A percentile compares a stretch with the other conserved stretches of the same genome.
Evolutionary conservation across 495 filamentous ascomycete species (phyloP).

Genomic region (Penicillium odoratum): DNA sequence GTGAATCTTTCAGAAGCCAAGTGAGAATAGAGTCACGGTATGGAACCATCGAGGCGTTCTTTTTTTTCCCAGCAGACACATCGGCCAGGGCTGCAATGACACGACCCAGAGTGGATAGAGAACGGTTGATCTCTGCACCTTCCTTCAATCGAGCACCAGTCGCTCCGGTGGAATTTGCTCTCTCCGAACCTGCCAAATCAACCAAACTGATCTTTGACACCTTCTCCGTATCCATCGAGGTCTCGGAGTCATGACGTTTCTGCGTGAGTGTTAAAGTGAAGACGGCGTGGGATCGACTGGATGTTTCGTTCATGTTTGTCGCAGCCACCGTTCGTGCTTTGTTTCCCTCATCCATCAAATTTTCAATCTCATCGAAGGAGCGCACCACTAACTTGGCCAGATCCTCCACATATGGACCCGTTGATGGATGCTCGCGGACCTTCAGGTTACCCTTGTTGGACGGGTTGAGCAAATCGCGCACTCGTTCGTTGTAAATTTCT

Average conservation of each 20-base stretch:
- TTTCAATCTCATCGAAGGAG: slow-evolving; percentile 92
- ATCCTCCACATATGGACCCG: slow-evolving; percentile 97
- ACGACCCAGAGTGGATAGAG: slow-evolving; percentile 92
- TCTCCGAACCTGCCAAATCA: slow-evolving; percentile 95
- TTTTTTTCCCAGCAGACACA: slow-evolving; percentile 82
- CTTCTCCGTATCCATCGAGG: slow-evolving; percentile 94
- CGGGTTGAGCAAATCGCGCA: slow-evolving; percentile 94
- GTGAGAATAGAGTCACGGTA: slow-evolving; percentile 97
- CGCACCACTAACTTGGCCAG: slow-evolving; percentile 96
- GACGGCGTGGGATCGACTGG: slow-evolving; percentile 95
- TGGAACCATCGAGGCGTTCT: slow-evolving; percentile 81
- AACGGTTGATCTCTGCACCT: slow-evolving; percentile 98
- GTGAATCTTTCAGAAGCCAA: slow-evolving; percentile 95
- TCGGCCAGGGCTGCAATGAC: slow-evolving; percentile 97
- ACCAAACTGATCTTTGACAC: slow-evolving; percentile 97
- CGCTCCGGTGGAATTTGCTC: slow-evolving; percentile 93
- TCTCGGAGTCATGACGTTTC: slow-evolving; percentile 89
- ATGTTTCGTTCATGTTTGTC: slow-evolving; percentile 99
- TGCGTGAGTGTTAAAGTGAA: slow-evolving; percentile 96
- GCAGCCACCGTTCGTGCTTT: slow-evolving; percentile 97
- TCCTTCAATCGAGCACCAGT: slow-evolving; percentile 96
- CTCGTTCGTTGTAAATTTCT: slow-evolving; percentile 99
- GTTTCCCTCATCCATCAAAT: slow-evolving; percentile 99
- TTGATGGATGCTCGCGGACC: slow-evolving; percentile 96
- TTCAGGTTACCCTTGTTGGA: slow-evolving; percentile 95